These are phyloP conservation scores for Suillus subalutaceus DNA, from an alignment of 768 basidiomycete genomes.

Conservation along the genomic window DNA sequence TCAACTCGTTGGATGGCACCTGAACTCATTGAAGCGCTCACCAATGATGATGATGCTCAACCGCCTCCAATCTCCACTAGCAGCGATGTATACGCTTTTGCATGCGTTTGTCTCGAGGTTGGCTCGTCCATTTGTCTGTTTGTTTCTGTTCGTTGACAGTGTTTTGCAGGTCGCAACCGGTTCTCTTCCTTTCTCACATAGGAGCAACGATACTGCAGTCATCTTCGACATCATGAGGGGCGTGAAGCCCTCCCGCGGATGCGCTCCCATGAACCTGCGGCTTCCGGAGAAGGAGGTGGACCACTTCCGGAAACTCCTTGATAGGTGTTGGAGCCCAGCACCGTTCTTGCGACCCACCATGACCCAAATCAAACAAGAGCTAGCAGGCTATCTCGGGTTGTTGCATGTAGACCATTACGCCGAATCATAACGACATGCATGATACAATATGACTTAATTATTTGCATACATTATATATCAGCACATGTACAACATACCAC, in stretches of 20 bases:
- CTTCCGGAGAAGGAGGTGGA: constrained; percentile 27
- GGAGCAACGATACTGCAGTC: constrained; percentile 58
- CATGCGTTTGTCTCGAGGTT: constrained; percentile 62
- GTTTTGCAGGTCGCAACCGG: constrained; percentile 51
- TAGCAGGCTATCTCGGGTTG: constrained; percentile 17
- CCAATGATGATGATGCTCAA: constrained; percentile 46
- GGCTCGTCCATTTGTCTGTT: constrained; percentile 4
- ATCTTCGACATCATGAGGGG: constrained; percentile 57
- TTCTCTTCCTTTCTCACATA: constrained; percentile 52
- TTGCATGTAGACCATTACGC: constrained; percentile 2
- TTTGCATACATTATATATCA: constrained; percentile 4
- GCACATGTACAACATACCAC: not conserved
- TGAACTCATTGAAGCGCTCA: constrained; percentile 53
- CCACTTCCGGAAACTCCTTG: constrained; percentile 47
- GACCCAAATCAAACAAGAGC: constrained; percentile 34
- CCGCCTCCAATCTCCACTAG: constrained; percentile 49
- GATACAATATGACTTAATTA: constrained; percentile 9
- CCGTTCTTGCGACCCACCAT: constrained; percentile 45
- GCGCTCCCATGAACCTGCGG: constrained; percentile 21
- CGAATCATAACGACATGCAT: constrained; percentile 6
- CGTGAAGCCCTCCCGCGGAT: constrained; percentile 45
- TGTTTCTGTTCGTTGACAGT: not conserved
- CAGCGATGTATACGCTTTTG: constrained; percentile 66
- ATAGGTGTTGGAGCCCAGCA: constrained; percentile 48
- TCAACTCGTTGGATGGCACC: constrained; percentile 51